Conservation (phyloP, 1,139 yeast genomes). For the Saccharomyces uvarum region DNA sequence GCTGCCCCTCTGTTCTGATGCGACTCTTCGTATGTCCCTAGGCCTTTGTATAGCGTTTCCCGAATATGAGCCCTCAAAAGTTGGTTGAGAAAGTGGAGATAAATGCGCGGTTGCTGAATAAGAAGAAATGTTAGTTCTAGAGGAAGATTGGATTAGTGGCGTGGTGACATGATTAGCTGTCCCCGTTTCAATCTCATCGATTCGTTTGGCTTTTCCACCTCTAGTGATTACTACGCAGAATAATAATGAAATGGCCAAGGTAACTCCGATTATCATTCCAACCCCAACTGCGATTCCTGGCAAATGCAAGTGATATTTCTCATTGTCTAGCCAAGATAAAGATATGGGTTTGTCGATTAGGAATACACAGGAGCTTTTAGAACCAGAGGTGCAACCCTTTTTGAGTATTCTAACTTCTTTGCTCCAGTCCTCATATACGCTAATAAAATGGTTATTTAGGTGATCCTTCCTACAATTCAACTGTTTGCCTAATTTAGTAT, state of each 20-base stretch:
- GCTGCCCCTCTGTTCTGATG: neutral
- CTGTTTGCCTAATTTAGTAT: constrained; percentile 39
- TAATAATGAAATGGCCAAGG: constrained; percentile 34
- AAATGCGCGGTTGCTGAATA: constrained; percentile 2
- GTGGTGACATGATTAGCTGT: neutral
- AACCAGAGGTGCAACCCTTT: constrained; percentile 57
- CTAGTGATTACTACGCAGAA: constrained; percentile 20
- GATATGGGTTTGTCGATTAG: constrained; percentile 62
- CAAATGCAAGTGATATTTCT: constrained; percentile 48
- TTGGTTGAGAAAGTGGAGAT: constrained; percentile 3
- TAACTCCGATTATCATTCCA: constrained; percentile 52
- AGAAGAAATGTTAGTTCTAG: neutral
- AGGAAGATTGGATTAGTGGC: neutral
- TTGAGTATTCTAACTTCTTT: constrained; percentile 59
- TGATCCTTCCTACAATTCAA: constrained; percentile 40
- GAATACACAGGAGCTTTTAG: constrained; percentile 50
- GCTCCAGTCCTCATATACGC: constrained; percentile 41
- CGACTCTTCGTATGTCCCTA: neutral
- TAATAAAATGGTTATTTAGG: constrained; percentile 32
- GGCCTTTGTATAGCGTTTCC: constrained; percentile 7
- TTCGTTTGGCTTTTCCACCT: neutral
- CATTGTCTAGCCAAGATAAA: constrained; percentile 52
- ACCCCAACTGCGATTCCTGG: constrained; percentile 61
- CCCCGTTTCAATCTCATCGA: neutral
- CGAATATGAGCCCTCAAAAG: constrained; percentile 14